Conservation (phyloP, 2,329 filamentous ascomycete species). For the Stachybotrys chlorohalonatus region DNA sequence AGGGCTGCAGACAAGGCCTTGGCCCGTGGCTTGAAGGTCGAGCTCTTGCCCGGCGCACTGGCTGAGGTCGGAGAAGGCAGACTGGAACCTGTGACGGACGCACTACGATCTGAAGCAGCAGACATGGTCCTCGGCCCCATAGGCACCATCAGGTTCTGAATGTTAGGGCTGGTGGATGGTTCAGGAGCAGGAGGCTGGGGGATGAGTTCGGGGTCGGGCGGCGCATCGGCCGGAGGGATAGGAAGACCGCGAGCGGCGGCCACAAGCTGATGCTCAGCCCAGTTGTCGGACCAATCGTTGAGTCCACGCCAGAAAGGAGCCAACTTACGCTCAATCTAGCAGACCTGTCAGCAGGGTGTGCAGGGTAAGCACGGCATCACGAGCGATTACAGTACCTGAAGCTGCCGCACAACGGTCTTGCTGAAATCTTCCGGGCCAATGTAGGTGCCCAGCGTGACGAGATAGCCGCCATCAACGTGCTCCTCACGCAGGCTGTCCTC, state of each 20-base stretch:
- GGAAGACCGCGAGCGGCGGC: constrained; percentile 77
- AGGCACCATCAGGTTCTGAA: constrained; percentile 70
- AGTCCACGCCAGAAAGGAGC: constrained; percentile 95
- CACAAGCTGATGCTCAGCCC: constrained; percentile 93
- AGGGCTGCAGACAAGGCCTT: constrained; percentile 83
- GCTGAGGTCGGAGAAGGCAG: constrained; percentile 39
- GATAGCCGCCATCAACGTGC: constrained; percentile 84
- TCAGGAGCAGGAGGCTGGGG: constrained; percentile 35
- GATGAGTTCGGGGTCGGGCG: constrained; percentile 59
- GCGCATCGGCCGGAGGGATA: constrained; percentile 75
- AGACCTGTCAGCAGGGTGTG: background rate
- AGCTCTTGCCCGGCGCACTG: constrained; percentile 26
- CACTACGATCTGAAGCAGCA: constrained; percentile 61
- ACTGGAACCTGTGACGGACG: constrained; percentile 50
- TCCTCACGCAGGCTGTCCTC: constrained; percentile 88
- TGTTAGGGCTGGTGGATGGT: constrained; percentile 44
- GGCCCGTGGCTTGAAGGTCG: constrained; percentile 70
- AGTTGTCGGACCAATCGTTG: constrained; percentile 77
- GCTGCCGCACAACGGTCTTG: constrained; percentile 76
- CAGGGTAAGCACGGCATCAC: constrained; percentile 8
- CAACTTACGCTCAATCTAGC: constrained; percentile 79
- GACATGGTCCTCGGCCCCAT: constrained; percentile 71
- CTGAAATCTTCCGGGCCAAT: constrained; percentile 89
- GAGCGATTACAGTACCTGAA: constrained; percentile 55
- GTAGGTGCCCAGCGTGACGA: constrained; percentile 92